phyloP scores from a whole-genome alignment of 441 rosid genomes.

The Codiaeum variegatum region DNA sequence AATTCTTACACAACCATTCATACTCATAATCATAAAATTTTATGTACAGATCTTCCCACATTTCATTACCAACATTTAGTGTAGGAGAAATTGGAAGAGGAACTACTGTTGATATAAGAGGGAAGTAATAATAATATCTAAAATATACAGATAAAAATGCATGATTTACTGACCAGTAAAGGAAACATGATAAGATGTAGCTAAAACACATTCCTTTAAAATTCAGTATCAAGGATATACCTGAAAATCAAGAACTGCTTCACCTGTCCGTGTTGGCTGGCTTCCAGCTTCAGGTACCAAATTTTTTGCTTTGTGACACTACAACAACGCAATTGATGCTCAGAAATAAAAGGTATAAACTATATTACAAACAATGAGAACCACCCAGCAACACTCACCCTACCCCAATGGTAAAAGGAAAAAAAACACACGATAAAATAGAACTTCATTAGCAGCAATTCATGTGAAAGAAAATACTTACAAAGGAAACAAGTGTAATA shows the following conservation, averaged over 20 bases:
- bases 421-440: too few species aligned
- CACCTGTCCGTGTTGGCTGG: slow-evolving; percentile 98
- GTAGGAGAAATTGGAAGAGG: not conserved
- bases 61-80: not conserved
- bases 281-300: slow-evolving; percentile 99
- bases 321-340: slow-evolving; percentile 34
- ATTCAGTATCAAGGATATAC: slow-evolving; percentile 34
- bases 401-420: too few species aligned
- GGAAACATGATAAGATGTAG: not conserved
- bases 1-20: not conserved
- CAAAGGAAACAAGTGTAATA: slow-evolving; percentile 23
- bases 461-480: slow-evolving; percentile 19
- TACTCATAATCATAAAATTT: not conserved
- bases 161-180: not conserved
- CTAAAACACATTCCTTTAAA: not conserved
- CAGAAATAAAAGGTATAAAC: slow-evolving; percentile 32
- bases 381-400: too few species aligned
- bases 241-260: slow-evolving; percentile 97
- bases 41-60: not conserved
- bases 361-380: slow-evolving; percentile 20
- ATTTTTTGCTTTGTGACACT: slow-evolving; percentile 99
- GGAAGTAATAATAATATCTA: not conserved
- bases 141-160: not conserved
- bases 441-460: slow-evolving; percentile 18
- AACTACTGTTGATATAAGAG: not conserved